phyloP scores from a whole-genome alignment of 2,329 filamentous ascomycete species.

The Pseudogymnoascus pannorum region DNA sequence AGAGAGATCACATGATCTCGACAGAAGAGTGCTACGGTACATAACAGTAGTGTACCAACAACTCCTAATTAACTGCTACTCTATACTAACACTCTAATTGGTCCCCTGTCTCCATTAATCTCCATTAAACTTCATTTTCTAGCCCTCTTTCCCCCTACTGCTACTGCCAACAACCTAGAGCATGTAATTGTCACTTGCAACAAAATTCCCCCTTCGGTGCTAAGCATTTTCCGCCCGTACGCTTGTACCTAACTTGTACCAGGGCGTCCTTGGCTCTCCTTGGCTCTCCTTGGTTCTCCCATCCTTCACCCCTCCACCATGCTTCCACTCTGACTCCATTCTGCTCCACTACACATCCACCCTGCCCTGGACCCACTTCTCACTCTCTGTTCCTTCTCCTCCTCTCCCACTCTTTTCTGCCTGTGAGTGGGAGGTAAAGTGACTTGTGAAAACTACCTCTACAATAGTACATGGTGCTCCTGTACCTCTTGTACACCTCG shows the following conservation, averaged over 20 bases:
- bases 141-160: background rate
- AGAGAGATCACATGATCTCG: background rate
- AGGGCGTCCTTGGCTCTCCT: background rate
- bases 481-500: background rate
- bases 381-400: background rate
- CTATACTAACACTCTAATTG: background rate
- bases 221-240: background rate
- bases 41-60: too few species aligned
- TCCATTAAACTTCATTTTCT: too few species aligned
- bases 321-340: background rate
- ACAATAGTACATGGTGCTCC: background rate
- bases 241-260: background rate
- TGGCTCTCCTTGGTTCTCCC: background rate
- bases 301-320: background rate
- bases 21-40: too few species aligned
- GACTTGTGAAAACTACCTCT: too few species aligned
- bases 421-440: background rate
- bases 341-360: background rate
- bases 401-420: background rate
- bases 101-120: background rate
- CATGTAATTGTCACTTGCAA: background rate
- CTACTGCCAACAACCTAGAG: too few species aligned
- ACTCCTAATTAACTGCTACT: background rate
- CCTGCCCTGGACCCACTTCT: background rate
- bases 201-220: background rate